A percentile compares a stretch with the other conserved stretches of the same genome.
Conservation (phyloP, 192 early-diverging fungal genomes). For the Rhizoclosmatium globosum region DNA sequence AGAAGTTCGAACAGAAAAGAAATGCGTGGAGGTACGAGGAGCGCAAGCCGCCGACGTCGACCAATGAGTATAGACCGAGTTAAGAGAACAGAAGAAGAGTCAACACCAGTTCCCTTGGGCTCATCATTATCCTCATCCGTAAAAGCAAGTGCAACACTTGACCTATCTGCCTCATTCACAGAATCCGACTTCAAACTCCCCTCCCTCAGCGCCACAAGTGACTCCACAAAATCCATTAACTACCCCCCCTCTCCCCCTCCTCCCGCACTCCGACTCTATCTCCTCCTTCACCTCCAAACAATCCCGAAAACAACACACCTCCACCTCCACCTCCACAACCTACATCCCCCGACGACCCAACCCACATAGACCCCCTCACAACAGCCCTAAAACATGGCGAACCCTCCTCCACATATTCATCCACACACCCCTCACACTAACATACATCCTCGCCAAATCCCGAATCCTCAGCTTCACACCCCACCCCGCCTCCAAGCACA, state of each 20-base stretch:
- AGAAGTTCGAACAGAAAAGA: slow-evolving; percentile 2
- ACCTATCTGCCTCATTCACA: background rate
- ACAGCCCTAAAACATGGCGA: slow-evolving; percentile 14
- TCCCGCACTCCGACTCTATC: slow-evolving; percentile 1
- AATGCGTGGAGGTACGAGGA: background rate
- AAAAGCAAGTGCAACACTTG: background rate
- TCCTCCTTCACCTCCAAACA: background rate
- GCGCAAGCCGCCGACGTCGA: no score
- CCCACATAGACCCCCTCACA: background rate
- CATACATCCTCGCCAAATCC: background rate
- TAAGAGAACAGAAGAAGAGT: background rate
- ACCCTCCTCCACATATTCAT: slow-evolving; percentile 16
- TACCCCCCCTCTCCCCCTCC: no score
- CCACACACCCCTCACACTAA: background rate
- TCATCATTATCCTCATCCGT: background rate
- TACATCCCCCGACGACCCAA: background rate
- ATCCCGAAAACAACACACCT: background rate
- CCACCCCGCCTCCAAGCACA: background rate
- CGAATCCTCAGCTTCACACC: background rate
- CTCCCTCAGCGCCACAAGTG: background rate
- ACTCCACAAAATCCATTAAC: no score
- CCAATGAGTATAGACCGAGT: no score
- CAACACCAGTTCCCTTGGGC: background rate
- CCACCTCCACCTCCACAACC: background rate
- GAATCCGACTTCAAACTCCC: background rate